Percentiles rank a stretch among this genome's conserved stretches.
phyloP scores from a whole-genome alignment of 257 asterid species.

The Lithospermum erythrorhizon region DNA sequence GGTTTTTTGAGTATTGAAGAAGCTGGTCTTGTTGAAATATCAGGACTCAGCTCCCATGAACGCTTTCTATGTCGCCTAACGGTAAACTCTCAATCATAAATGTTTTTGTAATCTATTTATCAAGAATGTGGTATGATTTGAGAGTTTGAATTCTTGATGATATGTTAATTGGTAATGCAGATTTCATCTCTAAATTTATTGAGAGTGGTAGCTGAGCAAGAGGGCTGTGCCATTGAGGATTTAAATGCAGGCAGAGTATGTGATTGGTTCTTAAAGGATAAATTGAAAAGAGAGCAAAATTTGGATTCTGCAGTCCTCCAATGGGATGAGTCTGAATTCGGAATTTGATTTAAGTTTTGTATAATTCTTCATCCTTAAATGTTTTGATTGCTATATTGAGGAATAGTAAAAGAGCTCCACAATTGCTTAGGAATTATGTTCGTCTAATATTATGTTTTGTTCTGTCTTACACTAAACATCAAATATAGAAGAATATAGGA shows the following conservation, averaged over 20 bases:
- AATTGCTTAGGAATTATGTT: too few relatives aligned
- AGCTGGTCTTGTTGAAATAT: constrained; percentile 77
- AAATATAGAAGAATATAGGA: too few relatives aligned
- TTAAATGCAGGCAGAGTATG: constrained; percentile 69
- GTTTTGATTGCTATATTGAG: background rate
- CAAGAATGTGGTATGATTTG: background rate
- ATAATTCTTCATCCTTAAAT: background rate
- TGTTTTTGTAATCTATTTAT: background rate
- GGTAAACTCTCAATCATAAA: constrained; percentile 18
- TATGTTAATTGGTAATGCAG: constrained; percentile 17
- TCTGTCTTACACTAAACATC: too few relatives aligned
- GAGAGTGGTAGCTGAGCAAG: constrained; percentile 70
- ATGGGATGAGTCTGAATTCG: constrained; percentile 62
- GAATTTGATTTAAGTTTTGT: constrained; percentile 12
- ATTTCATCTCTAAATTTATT: constrained; percentile 70
- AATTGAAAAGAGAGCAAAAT: constrained; percentile 65
- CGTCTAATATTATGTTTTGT: too few relatives aligned
- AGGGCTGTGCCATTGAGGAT: constrained; percentile 69
- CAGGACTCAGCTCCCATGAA: constrained; percentile 76
- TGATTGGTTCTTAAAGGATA: constrained; percentile 80
- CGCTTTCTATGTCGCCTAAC: constrained; percentile 76
- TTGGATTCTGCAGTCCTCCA: constrained; percentile 61
- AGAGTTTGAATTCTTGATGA: background rate
- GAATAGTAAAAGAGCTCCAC: background rate
- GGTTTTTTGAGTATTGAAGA: constrained; percentile 57